Conservation (phyloP, 305 asterid genomes). For the Fraxinus floribunda region DNA sequence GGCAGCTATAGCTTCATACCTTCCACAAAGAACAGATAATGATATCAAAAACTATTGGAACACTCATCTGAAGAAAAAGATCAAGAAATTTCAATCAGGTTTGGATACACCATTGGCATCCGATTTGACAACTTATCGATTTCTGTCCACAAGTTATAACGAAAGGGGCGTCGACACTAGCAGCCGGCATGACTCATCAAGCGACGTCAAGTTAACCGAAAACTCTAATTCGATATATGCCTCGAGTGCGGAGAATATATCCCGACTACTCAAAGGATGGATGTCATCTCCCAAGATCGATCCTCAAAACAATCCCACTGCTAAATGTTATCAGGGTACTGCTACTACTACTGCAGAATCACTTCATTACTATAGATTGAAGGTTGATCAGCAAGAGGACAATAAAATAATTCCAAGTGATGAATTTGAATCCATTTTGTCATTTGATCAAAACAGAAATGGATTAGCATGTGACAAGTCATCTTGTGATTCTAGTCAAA, state of each 20-base stretch:
- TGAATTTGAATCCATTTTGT: slow-evolving; percentile 44
- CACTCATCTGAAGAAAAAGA: slow-evolving; percentile 90
- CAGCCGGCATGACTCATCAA: slow-evolving; percentile 1
- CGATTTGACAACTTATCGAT: slow-evolving; percentile 32
- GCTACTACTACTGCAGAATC: slow-evolving; percentile 12
- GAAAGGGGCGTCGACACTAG: slow-evolving; percentile 9
- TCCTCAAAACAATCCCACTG: slow-evolving; percentile 10
- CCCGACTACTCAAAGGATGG: slow-evolving; percentile 89
- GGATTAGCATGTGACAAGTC: slow-evolving; percentile 38
- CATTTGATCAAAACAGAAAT: slow-evolving; percentile 37
- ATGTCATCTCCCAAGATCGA: slow-evolving; percentile 60
- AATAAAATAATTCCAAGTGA: slow-evolving; percentile 25
- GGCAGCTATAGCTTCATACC: slow-evolving; percentile 97
- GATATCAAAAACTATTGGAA: slow-evolving; percentile 97
- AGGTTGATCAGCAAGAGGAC: slow-evolving; percentile 24
- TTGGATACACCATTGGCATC: slow-evolving; percentile 34
- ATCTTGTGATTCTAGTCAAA: slow-evolving; percentile 47
- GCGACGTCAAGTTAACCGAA: slow-evolving; percentile 18
- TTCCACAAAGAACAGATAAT: slow-evolving; percentile 91
- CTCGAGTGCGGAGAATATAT: slow-evolving; percentile 83
- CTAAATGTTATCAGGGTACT: not conserved
- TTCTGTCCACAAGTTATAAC: slow-evolving; percentile 27
- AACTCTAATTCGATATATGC: slow-evolving; percentile 56
- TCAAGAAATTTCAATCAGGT: slow-evolving; percentile 53
- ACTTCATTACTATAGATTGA: slow-evolving; percentile 38